Evolutionary conservation across 2,329 filamentous ascomycete species (phyloP).

Genomic region (Penicillium fuscoglaucum): DNA sequence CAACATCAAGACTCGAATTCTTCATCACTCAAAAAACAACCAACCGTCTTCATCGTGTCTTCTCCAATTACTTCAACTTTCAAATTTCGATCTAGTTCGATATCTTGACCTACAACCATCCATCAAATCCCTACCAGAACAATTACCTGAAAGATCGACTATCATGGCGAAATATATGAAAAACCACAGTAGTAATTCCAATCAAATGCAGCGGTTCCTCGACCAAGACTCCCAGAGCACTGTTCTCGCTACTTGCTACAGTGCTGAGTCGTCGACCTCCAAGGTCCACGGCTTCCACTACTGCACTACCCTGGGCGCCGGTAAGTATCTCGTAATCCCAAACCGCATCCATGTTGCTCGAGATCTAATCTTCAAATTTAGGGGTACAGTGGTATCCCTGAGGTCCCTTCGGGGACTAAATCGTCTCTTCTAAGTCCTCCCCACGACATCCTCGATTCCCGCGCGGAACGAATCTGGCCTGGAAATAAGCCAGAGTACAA

Average conservation of each 20-base stretch:
- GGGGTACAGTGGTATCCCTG: constrained; percentile 93
- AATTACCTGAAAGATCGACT: constrained; percentile 12
- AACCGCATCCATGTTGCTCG: neutral
- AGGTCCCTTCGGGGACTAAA: constrained; percentile 84
- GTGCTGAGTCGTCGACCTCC: constrained; percentile 69
- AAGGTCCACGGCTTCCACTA: constrained; percentile 84
- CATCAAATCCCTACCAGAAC: constrained; percentile 6
- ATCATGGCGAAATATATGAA: constrained; percentile 57
- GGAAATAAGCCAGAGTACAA: constrained; percentile 45
- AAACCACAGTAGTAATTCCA: constrained; percentile 69
- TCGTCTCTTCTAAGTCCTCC: constrained; percentile 86
- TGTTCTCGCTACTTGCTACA: constrained; percentile 89
- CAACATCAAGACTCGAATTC: constrained; percentile 4
- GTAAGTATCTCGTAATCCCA: constrained; percentile 48
- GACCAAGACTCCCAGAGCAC: constrained; percentile 59
- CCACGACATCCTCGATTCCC: constrained; percentile 71
- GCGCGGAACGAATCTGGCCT: constrained; percentile 55
- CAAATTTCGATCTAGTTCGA: neutral
- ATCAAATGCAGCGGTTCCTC: constrained; percentile 59
- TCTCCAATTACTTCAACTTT: neutral
- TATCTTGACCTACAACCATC: constrained; percentile 6
- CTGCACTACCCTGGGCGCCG: constrained; percentile 87
- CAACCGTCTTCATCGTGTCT: constrained; percentile 11
- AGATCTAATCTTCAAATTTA: constrained; percentile 33
- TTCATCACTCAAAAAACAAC: neutral